These are phyloP conservation scores for Boletus bicolor DNA, from an alignment of 768 basidiomycete genomes.

Conservation along the genomic window DNA sequence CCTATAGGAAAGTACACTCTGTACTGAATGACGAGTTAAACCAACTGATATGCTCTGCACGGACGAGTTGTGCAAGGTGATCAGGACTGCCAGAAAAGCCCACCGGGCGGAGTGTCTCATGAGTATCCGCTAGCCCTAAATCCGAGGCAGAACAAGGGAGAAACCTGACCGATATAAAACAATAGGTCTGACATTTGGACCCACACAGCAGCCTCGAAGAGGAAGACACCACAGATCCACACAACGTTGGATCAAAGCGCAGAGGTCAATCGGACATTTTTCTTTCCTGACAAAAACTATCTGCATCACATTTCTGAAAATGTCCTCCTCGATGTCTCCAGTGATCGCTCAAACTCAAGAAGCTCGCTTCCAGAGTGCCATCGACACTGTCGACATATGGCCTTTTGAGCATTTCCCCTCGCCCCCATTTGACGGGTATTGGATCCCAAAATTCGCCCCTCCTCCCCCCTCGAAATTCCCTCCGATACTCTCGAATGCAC, in stretches of 20 bases:
- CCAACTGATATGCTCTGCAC: neutral
- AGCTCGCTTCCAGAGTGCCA: neutral
- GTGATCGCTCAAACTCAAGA: neutral
- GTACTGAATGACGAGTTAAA: neutral
- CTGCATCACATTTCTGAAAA: neutral
- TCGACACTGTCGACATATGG: conserved; percentile 15
- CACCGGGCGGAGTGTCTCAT: neutral
- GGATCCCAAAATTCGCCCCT: conserved; percentile 23
- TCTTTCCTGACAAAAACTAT: neutral
- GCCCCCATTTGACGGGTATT: conserved; percentile 26
- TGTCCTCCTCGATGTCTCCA: conserved; percentile 6
- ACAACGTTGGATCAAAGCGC: neutral
- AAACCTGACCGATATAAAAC: neutral
- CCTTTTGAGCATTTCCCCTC: conserved; percentile 29
- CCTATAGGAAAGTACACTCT: too few relatives aligned
- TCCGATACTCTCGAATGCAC: conserved; percentile 2
- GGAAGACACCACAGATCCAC: neutral
- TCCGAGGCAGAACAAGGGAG: neutral
- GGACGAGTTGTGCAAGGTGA: neutral
- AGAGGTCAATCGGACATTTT: neutral
- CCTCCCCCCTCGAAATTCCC: conserved; percentile 18
- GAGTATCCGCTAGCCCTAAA: neutral
- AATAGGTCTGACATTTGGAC: neutral
- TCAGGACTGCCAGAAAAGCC: neutral
- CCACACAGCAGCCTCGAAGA: neutral